Evolutionary conservation across 129 eudicot species (phyloP), one percentile per base, ranked within the genome.

Genomic region (Escallonia rubra): DNA sequence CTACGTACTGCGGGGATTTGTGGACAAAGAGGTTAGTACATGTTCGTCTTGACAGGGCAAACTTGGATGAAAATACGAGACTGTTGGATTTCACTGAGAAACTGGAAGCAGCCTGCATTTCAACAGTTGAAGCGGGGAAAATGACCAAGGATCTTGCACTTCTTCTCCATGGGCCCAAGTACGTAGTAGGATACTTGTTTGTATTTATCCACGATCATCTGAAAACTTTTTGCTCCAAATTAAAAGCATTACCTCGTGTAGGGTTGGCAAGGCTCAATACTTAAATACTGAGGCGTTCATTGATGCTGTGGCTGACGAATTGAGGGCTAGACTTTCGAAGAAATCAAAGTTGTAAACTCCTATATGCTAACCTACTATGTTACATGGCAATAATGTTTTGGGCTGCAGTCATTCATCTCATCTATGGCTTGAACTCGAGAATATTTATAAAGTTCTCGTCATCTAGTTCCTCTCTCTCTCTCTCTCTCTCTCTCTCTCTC

Each of bases 131-230:
- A 67, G 72, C 86, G 7, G 90, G 96, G 59, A 91, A 87, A 72
- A 91, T 91, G 97, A 91, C 97, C 65, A 91, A 91, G 85, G 97
- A 87, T 79, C 97, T 91, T 81, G 95, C 97, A 59, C 85, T 91
- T 71, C 80, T 87, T 63, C 72, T 87, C 77, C 92, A 90, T 62
- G 97, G 96, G 41, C 74, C 92, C 67, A 85, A 85, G 97, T 87
- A 67, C 66, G 77, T 64, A 42, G 11, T 53, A 46, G 6, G 58
- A 43, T 38, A n/a, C 53, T 52, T 52, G 3, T 50, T 23, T 14
- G 45, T 43, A 56, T 14, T 15, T 42, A 11, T 57, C 67, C 57
- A 8, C 16, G 4, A 7, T 13, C 53, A 2, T 55, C 38, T 42
- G 48, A 2, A 42, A 15, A 54, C 12, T 7, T 63, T 13, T 23